phyloP scores from a whole-genome alignment of 257 asterid species.

The Nicotiana attenuata region DNA sequence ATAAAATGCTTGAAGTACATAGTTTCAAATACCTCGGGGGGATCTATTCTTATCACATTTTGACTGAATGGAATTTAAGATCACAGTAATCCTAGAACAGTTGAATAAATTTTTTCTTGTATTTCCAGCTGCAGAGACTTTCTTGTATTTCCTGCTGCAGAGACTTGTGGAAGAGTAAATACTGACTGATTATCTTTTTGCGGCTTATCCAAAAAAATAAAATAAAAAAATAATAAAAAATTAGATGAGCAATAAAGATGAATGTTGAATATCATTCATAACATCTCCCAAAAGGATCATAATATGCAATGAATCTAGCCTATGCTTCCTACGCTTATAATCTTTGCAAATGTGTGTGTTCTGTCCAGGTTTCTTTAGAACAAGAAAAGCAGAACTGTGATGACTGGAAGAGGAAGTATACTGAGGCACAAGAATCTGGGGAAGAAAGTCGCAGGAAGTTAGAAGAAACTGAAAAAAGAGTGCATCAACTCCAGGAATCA shows the following conservation, averaged over 20 bases:
- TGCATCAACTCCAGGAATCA: conserved; percentile 75
- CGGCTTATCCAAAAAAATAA: background rate
- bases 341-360: background rate
- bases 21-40: too few relatives aligned
- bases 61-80: background rate
- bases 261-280: background rate
- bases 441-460: conserved; percentile 62
- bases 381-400: conserved; percentile 46
- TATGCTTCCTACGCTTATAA: background rate
- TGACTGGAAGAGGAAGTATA: conserved; percentile 59
- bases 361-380: conserved; percentile 53
- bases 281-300: background rate
- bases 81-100: background rate
- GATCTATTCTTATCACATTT: background rate
- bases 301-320: background rate
- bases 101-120: too few relatives aligned
- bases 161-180: conserved; percentile 4
- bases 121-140: background rate
- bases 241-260: background rate
- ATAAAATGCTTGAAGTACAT: too few relatives aligned
- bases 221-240: background rate
- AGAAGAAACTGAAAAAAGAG: conserved; percentile 73
- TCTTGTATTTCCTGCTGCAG: background rate
- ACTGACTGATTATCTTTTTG: background rate
- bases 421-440: conserved; percentile 43